Conservation (phyloP, 768 basidiomycete species). For the Hebeloma cylindrosporum region DNA sequence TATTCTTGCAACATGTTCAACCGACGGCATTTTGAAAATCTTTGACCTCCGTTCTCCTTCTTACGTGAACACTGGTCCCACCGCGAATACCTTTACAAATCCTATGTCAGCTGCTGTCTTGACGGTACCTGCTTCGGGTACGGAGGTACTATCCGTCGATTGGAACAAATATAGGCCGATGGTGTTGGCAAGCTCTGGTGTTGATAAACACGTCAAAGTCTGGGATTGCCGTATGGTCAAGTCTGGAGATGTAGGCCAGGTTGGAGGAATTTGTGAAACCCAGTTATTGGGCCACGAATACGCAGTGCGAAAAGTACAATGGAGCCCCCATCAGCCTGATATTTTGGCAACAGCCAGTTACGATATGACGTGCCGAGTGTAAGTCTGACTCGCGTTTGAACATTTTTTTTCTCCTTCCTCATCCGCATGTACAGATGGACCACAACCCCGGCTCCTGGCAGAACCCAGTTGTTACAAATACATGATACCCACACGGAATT, state of each 20-base stretch:
- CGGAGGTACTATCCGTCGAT: conserved; percentile 79
- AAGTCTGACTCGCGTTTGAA: conserved; percentile 31
- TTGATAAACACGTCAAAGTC: conserved; percentile 72
- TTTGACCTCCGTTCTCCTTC: conserved; percentile 61
- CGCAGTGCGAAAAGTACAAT: conserved; percentile 85
- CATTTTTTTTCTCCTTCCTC: too few relatives aligned
- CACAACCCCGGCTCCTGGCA: conserved; percentile 51
- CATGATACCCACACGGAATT: conserved; percentile 94
- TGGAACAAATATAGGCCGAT: conserved; percentile 93
- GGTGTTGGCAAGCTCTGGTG: conserved; percentile 73
- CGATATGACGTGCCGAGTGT: conserved; percentile 96
- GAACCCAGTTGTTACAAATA: conserved; percentile 59
- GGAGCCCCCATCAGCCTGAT: conserved; percentile 79
- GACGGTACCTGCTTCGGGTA: conserved; percentile 74
- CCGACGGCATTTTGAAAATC: conserved; percentile 81
- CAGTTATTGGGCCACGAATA: conserved; percentile 85
- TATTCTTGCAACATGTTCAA: conserved; percentile 78
- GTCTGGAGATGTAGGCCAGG: conserved; percentile 48
- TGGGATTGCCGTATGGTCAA: conserved; percentile 91
- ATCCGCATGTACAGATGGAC: conserved; percentile 78
- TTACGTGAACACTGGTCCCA: conserved; percentile 51
- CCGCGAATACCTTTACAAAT: conserved; percentile 57
- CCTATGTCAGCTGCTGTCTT: conserved; percentile 71
- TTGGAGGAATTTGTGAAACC: conserved; percentile 71
- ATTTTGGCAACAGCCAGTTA: conserved; percentile 74